Evolutionary conservation across 1,284 basidiomycete genomes (phyloP).

Genomic region (Irpex lacteus): DNA sequence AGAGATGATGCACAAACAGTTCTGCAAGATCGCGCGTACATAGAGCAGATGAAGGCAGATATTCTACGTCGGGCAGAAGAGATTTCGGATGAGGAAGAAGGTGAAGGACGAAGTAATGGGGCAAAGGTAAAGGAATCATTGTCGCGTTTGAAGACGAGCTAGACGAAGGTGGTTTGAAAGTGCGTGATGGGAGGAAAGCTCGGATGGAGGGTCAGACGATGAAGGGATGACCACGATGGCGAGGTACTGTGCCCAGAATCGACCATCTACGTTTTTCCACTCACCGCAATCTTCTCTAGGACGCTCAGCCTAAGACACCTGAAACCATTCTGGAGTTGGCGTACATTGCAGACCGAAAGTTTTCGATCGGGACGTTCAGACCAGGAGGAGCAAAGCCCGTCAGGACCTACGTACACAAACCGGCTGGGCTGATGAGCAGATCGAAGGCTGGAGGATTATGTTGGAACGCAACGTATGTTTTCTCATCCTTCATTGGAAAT

Average conservation of each 20-base stretch:
- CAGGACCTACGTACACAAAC: slow-evolving; percentile 65
- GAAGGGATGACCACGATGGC: slow-evolving; percentile 48
- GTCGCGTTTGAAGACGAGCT: slow-evolving; percentile 53
- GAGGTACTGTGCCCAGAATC: slow-evolving; percentile 25
- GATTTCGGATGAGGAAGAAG: slow-evolving; percentile 65
- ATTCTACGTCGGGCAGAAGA: slow-evolving; percentile 76
- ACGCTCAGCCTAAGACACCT: slow-evolving; percentile 28
- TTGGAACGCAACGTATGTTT: slow-evolving; percentile 75
- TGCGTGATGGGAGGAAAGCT: slow-evolving; percentile 59
- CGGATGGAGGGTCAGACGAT: slow-evolving; percentile 50
- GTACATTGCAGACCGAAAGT: slow-evolving; percentile 72
- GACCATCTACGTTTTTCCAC: slow-evolving; percentile 16
- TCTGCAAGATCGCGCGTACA: slow-evolving; percentile 56
- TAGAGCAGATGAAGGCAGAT: slow-evolving; percentile 76
- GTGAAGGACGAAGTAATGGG: slow-evolving; percentile 38
- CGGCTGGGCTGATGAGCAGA: slow-evolving; percentile 76
- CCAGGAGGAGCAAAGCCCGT: slow-evolving; percentile 65
- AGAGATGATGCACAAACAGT: slow-evolving; percentile 46
- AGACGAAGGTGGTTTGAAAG: slow-evolving; percentile 42
- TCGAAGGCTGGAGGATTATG: slow-evolving; percentile 89
- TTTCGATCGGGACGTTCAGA: slow-evolving; percentile 75
- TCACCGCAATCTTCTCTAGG: slow-evolving; percentile 3
- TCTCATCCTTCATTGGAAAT: not conserved
- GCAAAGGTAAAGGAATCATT: slow-evolving; percentile 27
- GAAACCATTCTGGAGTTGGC: slow-evolving; percentile 74